Evolutionary conservation across 139 green algal genomes (phyloP).

Genomic region (Dunaliella primolecta): DNA sequence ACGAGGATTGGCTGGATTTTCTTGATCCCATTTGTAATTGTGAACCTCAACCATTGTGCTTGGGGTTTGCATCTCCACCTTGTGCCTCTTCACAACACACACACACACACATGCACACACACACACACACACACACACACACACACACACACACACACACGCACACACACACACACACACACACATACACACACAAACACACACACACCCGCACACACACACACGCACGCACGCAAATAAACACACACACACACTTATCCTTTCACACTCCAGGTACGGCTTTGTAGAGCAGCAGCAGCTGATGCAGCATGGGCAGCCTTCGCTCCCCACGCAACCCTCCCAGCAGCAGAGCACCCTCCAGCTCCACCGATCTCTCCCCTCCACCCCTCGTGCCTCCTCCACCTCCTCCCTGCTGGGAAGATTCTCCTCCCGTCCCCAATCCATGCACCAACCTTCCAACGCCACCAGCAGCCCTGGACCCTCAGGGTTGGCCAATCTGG

Average conservation of each 20-base stretch:
- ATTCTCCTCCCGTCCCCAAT: too few species aligned
- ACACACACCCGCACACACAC: not conserved
- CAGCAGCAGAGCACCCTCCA: too few species aligned
- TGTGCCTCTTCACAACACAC: too few species aligned
- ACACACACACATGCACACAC: not conserved
- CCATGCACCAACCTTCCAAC: too few species aligned
- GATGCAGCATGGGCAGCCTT: not conserved
- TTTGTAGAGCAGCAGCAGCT: conserved; percentile 7
- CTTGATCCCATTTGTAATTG: not conserved
- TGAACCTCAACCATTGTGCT: too few species aligned
- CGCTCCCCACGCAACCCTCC: too few species aligned
- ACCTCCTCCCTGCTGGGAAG: too few species aligned
- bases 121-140: not conserved
- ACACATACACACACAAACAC: not conserved
- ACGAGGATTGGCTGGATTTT: not conserved
- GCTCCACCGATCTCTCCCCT: too few species aligned
- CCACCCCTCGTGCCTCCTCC: not conserved
- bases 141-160: not conserved
- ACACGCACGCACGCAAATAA: not conserved
- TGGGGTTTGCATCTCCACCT: too few species aligned
- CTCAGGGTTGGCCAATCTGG: too few species aligned
- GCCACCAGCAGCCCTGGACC: too few species aligned
- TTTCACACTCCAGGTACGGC: not conserved
- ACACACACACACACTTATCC: not conserved
- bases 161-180: not conserved